Base-by-base conservation (phyloP, 805 yeast genomes). In the Saturnispora kantuleensis region DNA sequence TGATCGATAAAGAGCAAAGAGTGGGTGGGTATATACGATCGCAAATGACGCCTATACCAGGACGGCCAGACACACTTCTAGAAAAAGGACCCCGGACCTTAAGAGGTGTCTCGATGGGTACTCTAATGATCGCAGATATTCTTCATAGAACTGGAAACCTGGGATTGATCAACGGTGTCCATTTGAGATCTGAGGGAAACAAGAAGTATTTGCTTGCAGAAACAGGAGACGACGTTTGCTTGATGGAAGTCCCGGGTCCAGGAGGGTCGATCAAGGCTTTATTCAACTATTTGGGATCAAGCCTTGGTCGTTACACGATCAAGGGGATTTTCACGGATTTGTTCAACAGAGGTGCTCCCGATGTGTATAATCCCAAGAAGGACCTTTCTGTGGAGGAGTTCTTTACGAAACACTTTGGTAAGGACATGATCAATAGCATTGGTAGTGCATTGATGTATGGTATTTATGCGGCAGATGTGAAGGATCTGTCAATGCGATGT, bases 1-100 rank as follows among this genome's bases (percentile, higher is more conserved):
- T 90, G 0, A 74, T 71, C 47, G 97, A 90, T 50, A 57, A 71
- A 13, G 50, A 69, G 1, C 44, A 55, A 1, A 64, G 77, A 34
- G 62, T 76, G 4, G 97, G 96, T 11, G 98, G 98, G 0, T 89
- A 84, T 74, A 84, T 90, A 56, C 63, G 71, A 36, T 71, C 87
- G 1, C 66, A 73, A 46, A 52, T 56, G 10, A 59, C 65, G n/a
- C 52, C 53, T n/a, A 56, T 65, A 33, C 40, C 55, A 5, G 56
- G 52, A 15, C 54, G 52, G 10, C 52, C 54, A 6, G 50, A 52
- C 2, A 59, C 72, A 0, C 47, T 70, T 3, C 60, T 86, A 29
- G 97, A 93, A 55, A 82, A 81, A 50, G 98, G 97, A 0, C 97
- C 98, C 0, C 67, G 97, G 41, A 93, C 97, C 0, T 65, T 93